Percentiles rank a stretch among this genome's conserved stretches.
These are phyloP conservation scores for Linderniella brevidens DNA, from an alignment of 257 asterid species.

Conservation along the genomic window DNA sequence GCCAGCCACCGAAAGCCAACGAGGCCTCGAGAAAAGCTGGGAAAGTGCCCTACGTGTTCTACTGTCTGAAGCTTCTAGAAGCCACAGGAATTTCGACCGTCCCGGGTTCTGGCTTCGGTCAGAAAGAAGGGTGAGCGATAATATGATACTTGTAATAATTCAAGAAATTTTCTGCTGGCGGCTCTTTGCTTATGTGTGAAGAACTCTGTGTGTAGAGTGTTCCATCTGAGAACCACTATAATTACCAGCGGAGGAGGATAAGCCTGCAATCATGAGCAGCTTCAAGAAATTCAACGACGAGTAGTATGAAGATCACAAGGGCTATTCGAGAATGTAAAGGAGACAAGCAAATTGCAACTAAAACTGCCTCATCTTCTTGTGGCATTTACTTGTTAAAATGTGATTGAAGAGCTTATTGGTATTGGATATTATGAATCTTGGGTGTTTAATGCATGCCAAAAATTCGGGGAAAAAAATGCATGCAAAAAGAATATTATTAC, in stretches of 20 bases:
- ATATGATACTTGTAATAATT: too few species aligned
- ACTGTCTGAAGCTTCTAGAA: conserved; percentile 89
- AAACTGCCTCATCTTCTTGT: too few species aligned
- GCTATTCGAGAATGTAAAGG: conserved; percentile 1
- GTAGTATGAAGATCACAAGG: conserved; percentile 32
- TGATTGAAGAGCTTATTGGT: too few species aligned
- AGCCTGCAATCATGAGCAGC: conserved; percentile 55
- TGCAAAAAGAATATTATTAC: too few species aligned
- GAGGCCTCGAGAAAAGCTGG: conserved; percentile 81
- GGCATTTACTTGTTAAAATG: too few species aligned
- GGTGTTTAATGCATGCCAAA: too few species aligned
- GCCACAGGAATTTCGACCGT: conserved; percentile 98
- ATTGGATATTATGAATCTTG: too few species aligned
- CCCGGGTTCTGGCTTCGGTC: conserved; percentile 99
- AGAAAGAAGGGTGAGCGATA: conserved; percentile 76
- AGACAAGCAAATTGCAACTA: too few species aligned
- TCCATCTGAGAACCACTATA: conserved; percentile 95
- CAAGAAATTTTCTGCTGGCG: too few species aligned
- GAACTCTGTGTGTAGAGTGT: conserved; percentile 40
- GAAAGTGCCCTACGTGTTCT: conserved; percentile 81
- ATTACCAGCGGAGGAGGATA: conserved; percentile 96
- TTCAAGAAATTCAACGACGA: conserved; percentile 71
- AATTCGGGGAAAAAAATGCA: too few species aligned
- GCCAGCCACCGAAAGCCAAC: conserved; percentile 80
- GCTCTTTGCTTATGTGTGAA: too few species aligned